Conservation (phyloP, 192 early-diverging fungal genomes). For the Diversispora eburnea region DNA sequence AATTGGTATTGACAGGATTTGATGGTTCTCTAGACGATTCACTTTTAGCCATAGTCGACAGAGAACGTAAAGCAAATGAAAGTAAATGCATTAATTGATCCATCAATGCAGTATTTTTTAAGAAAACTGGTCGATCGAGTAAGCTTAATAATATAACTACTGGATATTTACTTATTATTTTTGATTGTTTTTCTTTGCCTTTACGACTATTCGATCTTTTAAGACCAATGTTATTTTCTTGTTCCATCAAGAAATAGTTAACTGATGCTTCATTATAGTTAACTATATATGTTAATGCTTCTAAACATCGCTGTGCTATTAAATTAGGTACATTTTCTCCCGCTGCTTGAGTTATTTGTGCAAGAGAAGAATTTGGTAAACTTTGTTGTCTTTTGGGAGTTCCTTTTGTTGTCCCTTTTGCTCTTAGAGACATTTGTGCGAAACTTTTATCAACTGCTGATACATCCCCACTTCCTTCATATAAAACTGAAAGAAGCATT, state of each 20-base stretch:
- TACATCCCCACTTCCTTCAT: constrained; percentile 75
- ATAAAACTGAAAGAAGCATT: constrained; percentile 80
- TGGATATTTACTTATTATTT: constrained; percentile 54
- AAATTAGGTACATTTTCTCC: constrained; percentile 77
- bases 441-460: constrained; percentile 74
- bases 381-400: constrained; percentile 32
- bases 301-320: constrained; percentile 86
- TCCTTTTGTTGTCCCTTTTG: constrained; percentile 47
- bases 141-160: constrained; percentile 80
- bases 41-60: constrained; percentile 60
- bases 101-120: constrained; percentile 74
- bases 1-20: background rate
- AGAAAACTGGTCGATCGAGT: constrained; percentile 78
- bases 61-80: constrained; percentile 71
- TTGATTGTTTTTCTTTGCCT: constrained; percentile 68
- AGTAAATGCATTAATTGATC: constrained; percentile 88
- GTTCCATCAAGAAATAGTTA: constrained; percentile 74
- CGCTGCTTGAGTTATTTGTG: constrained; percentile 32
- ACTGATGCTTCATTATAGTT: constrained; percentile 71
- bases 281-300: constrained; percentile 77
- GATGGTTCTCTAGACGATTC: constrained; percentile 32
- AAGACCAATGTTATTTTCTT: constrained; percentile 54
- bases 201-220: constrained; percentile 60
- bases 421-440: constrained; percentile 65
- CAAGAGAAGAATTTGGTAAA: constrained; percentile 16